Conservation (phyloP, 2,329 filamentous ascomycete genomes). For the Aspergillus latus region DNA sequence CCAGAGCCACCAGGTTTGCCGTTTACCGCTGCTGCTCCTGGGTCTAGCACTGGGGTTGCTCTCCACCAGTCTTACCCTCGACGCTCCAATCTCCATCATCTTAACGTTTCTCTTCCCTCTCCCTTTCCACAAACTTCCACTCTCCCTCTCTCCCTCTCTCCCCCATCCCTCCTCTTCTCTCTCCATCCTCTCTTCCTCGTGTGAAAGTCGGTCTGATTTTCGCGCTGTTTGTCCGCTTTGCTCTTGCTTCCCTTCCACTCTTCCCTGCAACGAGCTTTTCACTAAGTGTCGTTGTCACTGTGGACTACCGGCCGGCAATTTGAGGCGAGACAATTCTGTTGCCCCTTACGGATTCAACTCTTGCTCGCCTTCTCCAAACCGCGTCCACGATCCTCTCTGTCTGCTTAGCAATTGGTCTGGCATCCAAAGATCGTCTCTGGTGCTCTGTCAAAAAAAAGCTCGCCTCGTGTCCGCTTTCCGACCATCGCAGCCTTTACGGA, state of each 20-base stretch:
- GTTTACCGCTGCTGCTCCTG: not conserved
- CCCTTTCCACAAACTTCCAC: slow-evolving; percentile 7
- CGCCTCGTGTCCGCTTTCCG: slow-evolving; percentile 12
- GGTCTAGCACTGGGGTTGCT: not conserved
- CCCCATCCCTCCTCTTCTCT: slow-evolving; percentile 11
- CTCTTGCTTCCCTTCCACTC: slow-evolving; percentile 20
- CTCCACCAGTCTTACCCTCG: not conserved
- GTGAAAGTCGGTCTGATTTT: slow-evolving; percentile 36
- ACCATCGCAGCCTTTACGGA: not conserved
- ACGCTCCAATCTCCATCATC: not conserved
- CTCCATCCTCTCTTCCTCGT: slow-evolving; percentile 43
- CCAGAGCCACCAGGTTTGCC: slow-evolving; percentile 8
- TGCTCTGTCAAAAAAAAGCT: slow-evolving; percentile 5
- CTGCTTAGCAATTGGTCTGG: slow-evolving; percentile 12
- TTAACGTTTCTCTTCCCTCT: slow-evolving; percentile 8
- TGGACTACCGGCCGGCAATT: slow-evolving; percentile 28
- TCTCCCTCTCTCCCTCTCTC: not conserved
- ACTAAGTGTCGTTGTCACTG: slow-evolving; percentile 51
- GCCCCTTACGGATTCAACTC: slow-evolving; percentile 12
- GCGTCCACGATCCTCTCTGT: slow-evolving; percentile 16
- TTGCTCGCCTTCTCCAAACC: slow-evolving; percentile 6
- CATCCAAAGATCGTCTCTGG: slow-evolving; percentile 11
- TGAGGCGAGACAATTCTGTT: slow-evolving; percentile 25
- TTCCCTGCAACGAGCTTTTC: slow-evolving; percentile 49
- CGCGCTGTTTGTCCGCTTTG: slow-evolving; percentile 12